Conservation (phyloP, 2,329 filamentous ascomycete species). For the Monilinia polystroma region DNA sequence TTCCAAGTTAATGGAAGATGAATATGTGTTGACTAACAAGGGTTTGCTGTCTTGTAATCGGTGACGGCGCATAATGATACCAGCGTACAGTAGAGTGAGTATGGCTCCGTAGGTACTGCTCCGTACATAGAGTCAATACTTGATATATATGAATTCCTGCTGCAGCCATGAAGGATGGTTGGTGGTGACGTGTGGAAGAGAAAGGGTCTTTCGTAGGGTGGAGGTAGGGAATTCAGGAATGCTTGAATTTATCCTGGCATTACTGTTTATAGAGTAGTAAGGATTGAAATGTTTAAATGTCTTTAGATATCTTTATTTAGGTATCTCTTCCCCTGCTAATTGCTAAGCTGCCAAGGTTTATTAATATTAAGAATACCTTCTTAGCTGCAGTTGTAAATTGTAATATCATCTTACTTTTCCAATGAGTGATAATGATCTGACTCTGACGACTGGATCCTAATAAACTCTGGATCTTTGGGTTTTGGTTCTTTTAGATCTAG, state of each 20-base stretch:
- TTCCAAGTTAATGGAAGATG: slow-evolving; percentile 8
- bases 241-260: background rate
- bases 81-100: background rate
- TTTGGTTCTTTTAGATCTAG: no score
- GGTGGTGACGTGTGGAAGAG: no score
- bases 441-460: no score
- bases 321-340: background rate
- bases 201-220: background rate
- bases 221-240: background rate
- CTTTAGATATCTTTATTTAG: background rate
- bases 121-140: background rate
- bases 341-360: background rate
- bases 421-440: no score
- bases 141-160: background rate
- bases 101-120: background rate
- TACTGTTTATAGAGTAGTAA: no score
- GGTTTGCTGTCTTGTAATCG: slow-evolving; percentile 7
- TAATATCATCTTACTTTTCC: no score
- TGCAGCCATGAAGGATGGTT: no score
- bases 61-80: background rate
- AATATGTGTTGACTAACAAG: background rate
- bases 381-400: no score
- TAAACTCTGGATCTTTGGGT: background rate
- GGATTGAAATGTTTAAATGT: no score
- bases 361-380: no score